Evolutionary conservation across 305 asterid species (phyloP).

Genomic region (Rubia occidens): DNA sequence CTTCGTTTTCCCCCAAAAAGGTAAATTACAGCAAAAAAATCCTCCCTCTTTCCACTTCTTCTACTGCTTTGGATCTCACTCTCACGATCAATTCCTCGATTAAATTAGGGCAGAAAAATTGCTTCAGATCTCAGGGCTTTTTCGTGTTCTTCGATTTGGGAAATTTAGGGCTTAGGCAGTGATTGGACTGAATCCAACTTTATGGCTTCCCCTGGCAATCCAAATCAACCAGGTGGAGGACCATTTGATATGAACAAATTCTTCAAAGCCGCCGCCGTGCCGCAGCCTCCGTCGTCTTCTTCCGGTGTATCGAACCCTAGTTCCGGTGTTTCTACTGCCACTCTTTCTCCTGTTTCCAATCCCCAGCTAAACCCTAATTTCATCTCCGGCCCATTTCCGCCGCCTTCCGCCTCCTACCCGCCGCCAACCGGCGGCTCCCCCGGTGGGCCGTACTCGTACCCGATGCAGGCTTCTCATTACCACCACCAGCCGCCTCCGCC

Average conservation of each 20-base stretch:
- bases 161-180: neutral
- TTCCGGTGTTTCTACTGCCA: slow-evolving; percentile 18
- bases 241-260: slow-evolving; percentile 61
- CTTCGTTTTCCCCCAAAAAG: neutral
- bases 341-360: slow-evolving; percentile 27
- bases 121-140: neutral
- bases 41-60: slow-evolving; percentile 1
- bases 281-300: slow-evolving; percentile 25
- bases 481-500: slow-evolving; percentile 29
- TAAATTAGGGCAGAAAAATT: neutral
- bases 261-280: slow-evolving; percentile 34
- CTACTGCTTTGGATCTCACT: slow-evolving; percentile 24
- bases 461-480: slow-evolving; percentile 38
- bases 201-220: slow-evolving; percentile 65
- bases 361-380: slow-evolving; percentile 54
- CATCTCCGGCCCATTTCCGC: slow-evolving; percentile 37
- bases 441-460: slow-evolving; percentile 36
- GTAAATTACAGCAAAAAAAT: neutral
- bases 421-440: slow-evolving; percentile 46
- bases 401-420: slow-evolving; percentile 63
- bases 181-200: neutral
- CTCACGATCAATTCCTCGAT: neutral
- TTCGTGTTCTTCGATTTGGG: neutral
- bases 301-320: slow-evolving; percentile 8
- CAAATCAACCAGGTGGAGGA: slow-evolving; percentile 55